A percentile compares a stretch with the other conserved stretches of the same genome.
Evolutionary conservation across 2,329 filamentous ascomycete genomes (phyloP).

Genomic region (Arthrinium puccinioides): DNA sequence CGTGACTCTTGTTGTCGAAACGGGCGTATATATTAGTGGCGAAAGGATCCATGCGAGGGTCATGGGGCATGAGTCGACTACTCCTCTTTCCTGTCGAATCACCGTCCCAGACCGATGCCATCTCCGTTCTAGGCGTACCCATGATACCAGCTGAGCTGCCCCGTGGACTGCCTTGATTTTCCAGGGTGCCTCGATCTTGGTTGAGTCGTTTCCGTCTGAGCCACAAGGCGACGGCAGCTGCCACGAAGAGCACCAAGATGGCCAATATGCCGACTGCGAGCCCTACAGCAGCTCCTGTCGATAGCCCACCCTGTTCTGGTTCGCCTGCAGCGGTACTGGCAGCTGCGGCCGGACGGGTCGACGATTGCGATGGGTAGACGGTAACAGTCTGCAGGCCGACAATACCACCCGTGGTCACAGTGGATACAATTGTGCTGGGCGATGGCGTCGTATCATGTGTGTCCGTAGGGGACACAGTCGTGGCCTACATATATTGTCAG

Average conservation of each 20-base stretch:
- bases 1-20: constrained; percentile 48
- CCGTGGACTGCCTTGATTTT: constrained; percentile 37
- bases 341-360: constrained; percentile 13
- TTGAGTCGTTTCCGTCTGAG: constrained; percentile 37
- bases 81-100: constrained; percentile 40
- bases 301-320: constrained; percentile 11
- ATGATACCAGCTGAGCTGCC: constrained; percentile 45
- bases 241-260: constrained; percentile 14
- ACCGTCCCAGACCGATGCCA: constrained; percentile 31
- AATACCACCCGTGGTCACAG: constrained; percentile 46
- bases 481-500: no score
- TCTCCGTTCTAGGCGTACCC: constrained; percentile 34
- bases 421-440: constrained; percentile 30
- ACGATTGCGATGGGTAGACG: constrained; percentile 30
- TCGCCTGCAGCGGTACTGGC: constrained; percentile 4
- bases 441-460: constrained; percentile 17
- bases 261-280: constrained; percentile 22
- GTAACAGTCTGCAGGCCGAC: constrained; percentile 44
- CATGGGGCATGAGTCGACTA: constrained; percentile 49
- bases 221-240: constrained; percentile 31
- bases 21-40: constrained; percentile 48
- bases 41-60: constrained; percentile 57
- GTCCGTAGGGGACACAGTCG: no score
- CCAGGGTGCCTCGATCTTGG: constrained; percentile 33
- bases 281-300: constrained; percentile 19